Evolutionary conservation across 1,284 basidiomycete genomes (phyloP).

Genomic region (Fomitopsis pinicola): DNA sequence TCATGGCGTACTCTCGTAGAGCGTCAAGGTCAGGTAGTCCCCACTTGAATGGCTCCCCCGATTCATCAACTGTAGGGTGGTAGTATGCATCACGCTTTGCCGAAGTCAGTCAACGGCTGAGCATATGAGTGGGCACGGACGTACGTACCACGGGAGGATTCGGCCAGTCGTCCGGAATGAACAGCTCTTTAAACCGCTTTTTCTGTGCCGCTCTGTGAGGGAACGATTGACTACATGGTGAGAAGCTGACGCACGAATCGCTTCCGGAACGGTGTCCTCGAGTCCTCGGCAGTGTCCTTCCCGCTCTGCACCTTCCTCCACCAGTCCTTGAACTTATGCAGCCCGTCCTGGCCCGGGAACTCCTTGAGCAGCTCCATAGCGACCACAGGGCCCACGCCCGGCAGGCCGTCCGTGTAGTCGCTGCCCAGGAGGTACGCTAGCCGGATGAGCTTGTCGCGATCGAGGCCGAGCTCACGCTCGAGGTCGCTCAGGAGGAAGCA

Average conservation of each 20-base stretch:
- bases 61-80: slow-evolving; percentile 85
- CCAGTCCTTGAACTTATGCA: slow-evolving; percentile 90
- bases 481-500: slow-evolving; percentile 89
- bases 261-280: slow-evolving; percentile 70
- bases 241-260: slow-evolving; percentile 67
- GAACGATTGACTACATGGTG: background rate
- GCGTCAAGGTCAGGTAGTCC: slow-evolving; percentile 93
- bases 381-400: slow-evolving; percentile 92
- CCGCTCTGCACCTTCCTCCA: slow-evolving; percentile 95
- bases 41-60: slow-evolving; percentile 96
- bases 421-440: slow-evolving; percentile 94
- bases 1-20: slow-evolving; percentile 62
- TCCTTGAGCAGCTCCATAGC: slow-evolving; percentile 94
- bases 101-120: background rate
- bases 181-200: slow-evolving; percentile 84
- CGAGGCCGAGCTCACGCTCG: slow-evolving; percentile 84
- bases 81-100: slow-evolving; percentile 87
- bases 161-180: slow-evolving; percentile 86
- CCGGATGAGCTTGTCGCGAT: slow-evolving; percentile 82
- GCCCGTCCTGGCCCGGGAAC: slow-evolving; percentile 81
- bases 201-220: slow-evolving; percentile 49
- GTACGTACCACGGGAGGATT: slow-evolving; percentile 77
- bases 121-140: background rate
- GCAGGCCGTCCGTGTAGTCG: slow-evolving; percentile 96
- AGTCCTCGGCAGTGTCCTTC: slow-evolving; percentile 73